Conservation (phyloP, 192 early-diverging fungal genomes). For the Gonapodya prolifera region DNA sequence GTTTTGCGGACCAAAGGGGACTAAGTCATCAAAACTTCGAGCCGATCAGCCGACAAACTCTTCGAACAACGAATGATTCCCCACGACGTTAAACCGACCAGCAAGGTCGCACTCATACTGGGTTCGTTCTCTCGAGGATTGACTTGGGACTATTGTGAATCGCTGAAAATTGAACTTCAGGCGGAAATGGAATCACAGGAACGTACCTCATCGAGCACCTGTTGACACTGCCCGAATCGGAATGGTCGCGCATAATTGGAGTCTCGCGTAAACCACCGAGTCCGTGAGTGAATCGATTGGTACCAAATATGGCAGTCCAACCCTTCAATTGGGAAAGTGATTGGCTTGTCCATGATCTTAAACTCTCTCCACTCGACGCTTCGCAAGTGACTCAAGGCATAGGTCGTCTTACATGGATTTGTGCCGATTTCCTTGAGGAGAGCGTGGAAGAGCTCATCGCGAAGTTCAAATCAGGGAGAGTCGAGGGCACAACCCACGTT, state of each 20-base stretch:
- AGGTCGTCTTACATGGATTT: not conserved
- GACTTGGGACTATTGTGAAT: too few relatives aligned
- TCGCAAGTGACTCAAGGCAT: not conserved
- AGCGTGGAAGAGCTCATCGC: not conserved
- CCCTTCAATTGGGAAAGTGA: not conserved
- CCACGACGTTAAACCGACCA: too few relatives aligned
- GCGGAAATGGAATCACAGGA: conserved; percentile 1
- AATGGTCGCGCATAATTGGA: not conserved
- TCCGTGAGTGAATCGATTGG: not conserved
- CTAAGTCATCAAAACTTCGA: too few relatives aligned
- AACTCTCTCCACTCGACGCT: not conserved
- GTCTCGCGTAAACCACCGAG: conserved; percentile 2
- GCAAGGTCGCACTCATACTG: too few relatives aligned
- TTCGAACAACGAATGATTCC: too few relatives aligned
- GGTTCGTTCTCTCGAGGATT: too few relatives aligned
- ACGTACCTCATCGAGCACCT: conserved; percentile 5
- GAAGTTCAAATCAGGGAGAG: not conserved
- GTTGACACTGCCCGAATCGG: not conserved
- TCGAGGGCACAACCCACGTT: not conserved
- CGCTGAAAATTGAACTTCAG: too few relatives aligned
- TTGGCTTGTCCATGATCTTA: not conserved
- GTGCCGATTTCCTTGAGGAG: conserved; percentile 5
- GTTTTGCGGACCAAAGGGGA: too few relatives aligned
- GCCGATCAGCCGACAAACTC: too few relatives aligned
- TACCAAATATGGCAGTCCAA: not conserved